Percentiles rank a stretch among this genome's conserved stretches.
phyloP scores from a whole-genome alignment of 768 basidiomycete species.

The Suillus sp. region DNA sequence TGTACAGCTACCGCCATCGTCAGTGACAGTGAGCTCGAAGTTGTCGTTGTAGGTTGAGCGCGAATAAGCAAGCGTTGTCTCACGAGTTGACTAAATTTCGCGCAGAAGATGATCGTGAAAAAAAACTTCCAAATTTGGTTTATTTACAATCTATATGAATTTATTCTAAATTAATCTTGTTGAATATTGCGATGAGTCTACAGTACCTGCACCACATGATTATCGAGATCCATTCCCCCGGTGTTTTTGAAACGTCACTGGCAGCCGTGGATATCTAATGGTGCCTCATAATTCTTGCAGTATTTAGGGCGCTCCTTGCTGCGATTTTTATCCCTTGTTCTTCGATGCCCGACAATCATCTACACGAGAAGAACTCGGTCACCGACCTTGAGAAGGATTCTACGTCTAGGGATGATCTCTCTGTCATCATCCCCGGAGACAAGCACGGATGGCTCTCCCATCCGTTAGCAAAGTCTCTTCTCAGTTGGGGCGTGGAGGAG shows the following conservation, averaged over 20 bases:
- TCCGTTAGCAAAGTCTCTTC: slow-evolving; percentile 20
- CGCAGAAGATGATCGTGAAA: slow-evolving; percentile 1
- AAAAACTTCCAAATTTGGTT: neutral
- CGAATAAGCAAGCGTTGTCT: neutral
- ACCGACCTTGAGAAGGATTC: slow-evolving; percentile 34
- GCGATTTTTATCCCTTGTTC: slow-evolving; percentile 9
- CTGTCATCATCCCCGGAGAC: slow-evolving; percentile 8
- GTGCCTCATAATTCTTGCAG: neutral
- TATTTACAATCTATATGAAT: neutral
- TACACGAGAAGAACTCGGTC: slow-evolving; percentile 24
- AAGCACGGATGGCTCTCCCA: slow-evolving; percentile 1
- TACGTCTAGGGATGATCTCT: slow-evolving; percentile 7
- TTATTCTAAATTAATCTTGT: neutral
- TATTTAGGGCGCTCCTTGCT: neutral
- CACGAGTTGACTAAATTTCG: slow-evolving; percentile 8
- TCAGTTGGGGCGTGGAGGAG: slow-evolving; percentile 37
- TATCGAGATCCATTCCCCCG: slow-evolving; percentile 1
- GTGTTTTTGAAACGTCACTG: neutral
- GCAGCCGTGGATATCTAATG: neutral
- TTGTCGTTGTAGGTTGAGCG: slow-evolving; percentile 13
- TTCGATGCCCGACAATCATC: slow-evolving; percentile 26
- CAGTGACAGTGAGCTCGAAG: slow-evolving; percentile 14
- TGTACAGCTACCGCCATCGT: slow-evolving; percentile 47
- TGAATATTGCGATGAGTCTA: no score
- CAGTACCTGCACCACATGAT: slow-evolving; percentile 5